Evolutionary conservation across 441 rosid species (phyloP).

Genomic region (Erysimum pusillum): DNA sequence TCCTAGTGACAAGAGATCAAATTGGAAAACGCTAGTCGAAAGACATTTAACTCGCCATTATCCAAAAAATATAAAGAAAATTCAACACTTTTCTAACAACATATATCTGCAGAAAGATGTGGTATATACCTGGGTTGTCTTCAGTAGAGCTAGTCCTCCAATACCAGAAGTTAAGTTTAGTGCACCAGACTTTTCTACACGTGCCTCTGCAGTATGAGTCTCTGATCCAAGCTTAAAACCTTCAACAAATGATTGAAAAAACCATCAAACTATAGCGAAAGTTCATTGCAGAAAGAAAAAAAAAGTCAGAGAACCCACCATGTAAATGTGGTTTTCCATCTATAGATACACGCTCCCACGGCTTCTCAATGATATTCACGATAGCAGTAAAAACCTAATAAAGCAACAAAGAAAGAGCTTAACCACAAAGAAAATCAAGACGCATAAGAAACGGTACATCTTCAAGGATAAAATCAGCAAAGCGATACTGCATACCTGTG

Average conservation of each 20-base stretch:
- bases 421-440: neutral
- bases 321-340: conserved; percentile 80
- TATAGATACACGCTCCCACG: conserved; percentile 82
- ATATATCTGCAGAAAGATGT: neutral
- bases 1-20: neutral
- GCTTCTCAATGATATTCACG: conserved; percentile 85
- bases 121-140: conserved; percentile 81
- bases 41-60: neutral
- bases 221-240: conserved; percentile 95
- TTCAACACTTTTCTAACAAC: neutral
- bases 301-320: conserved; percentile 52
- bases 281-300: neutral
- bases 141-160: conserved; percentile 77
- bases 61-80: neutral
- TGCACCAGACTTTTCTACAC: conserved; percentile 68
- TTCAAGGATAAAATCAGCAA: neutral
- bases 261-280: neutral
- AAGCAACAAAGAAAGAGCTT: conserved; percentile 12
- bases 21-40: neutral
- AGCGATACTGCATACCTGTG: conserved; percentile 59
- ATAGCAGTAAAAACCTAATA: conserved; percentile 75
- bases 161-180: conserved; percentile 74
- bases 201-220: conserved; percentile 79
- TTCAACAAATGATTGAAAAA: conserved; percentile 40
- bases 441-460: neutral